Base-by-base conservation (phyloP, 2,329 filamentous ascomycete species). In the Penicillium decumbens region DNA sequence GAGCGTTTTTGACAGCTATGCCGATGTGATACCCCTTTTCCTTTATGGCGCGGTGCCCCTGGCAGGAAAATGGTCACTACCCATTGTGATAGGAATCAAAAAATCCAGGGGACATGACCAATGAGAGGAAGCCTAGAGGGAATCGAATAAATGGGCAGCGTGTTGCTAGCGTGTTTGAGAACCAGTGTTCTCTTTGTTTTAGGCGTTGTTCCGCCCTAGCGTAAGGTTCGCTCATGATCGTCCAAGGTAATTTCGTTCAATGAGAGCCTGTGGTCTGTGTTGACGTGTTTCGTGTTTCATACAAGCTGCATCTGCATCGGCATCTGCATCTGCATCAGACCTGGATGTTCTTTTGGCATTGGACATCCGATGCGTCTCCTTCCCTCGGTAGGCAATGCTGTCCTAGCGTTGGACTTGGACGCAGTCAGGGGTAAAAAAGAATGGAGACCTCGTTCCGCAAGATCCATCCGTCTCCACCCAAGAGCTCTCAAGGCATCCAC, bases 381-480 rank as follows among this genome's bases (percentile, higher is more conserved):
- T 37, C 25, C 12, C 30, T 8, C 10, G 30, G 25, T n/a, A 28
- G 33, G 38, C 15, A 32, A 38, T n/a, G 30, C 25, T 25, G 41
- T 45, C 20, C 32, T 13, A 24, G 29, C 12, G 13, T 23, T n/a
- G 10, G 43, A 32, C 24, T 23, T 23, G 20, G 25, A 39, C 33
- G 23, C 29, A 42, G 47, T 37, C 33, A 51, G 51, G 38, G 45
- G 49, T 33, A 43, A 53, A 25, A 45, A 39, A 37, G 25, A 9
- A 9, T 3, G 52, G 49, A 46, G 49, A 39, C 39, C 37, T 47
- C 44, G 47, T 43, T 46, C 48, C 46, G 39, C 32, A 30, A 52
- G 55, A 53, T 53, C 57, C 58, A 61, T 60, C 41, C 47, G 54
- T 61, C 56, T 47, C 59, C 59, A 60, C 57, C 23, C 15, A 32